A percentile compares a stretch with the other conserved stretches of the same genome.
Evolutionary conservation across 2,329 filamentous ascomycete species (phyloP).

Genomic region (Nigrospora oryzae): DNA sequence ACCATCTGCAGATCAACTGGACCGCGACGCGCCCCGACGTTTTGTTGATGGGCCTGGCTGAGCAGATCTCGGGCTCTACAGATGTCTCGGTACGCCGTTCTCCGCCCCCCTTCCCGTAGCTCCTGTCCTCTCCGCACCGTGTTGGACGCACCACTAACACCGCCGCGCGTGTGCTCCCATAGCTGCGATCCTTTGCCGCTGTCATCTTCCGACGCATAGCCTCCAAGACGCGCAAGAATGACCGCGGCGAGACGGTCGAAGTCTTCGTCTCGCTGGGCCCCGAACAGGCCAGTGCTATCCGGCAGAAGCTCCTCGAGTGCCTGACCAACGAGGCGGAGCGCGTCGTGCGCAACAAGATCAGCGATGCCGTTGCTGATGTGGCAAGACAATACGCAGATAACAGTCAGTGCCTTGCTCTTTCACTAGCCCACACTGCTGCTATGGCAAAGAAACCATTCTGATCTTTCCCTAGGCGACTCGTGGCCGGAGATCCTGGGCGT

Average conservation of each 20-base stretch:
- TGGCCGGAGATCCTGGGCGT: conserved; percentile 86
- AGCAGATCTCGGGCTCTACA: conserved; percentile 76
- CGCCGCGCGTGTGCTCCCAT: conserved; percentile 4
- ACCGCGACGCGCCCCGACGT: conserved; percentile 72
- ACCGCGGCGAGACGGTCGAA: conserved; percentile 65
- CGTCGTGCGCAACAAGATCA: conserved; percentile 85
- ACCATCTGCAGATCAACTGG: conserved; percentile 88
- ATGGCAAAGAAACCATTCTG: conserved; percentile 5
- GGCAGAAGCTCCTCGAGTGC: conserved; percentile 73
- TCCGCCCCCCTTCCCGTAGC: background rate
- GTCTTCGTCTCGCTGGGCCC: conserved; percentile 73
- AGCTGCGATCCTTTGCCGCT: conserved; percentile 86
- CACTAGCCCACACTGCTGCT: background rate
- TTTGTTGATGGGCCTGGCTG: conserved; percentile 85
- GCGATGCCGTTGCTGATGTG: conserved; percentile 93
- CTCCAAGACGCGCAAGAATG: conserved; percentile 75
- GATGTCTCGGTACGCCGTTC: conserved; percentile 56
- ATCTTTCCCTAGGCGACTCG: conserved; percentile 53
- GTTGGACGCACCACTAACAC: background rate
- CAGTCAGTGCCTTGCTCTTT: conserved; percentile 43
- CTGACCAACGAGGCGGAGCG: conserved; percentile 65
- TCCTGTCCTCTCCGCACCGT: background rate
- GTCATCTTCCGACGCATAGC: conserved; percentile 93
- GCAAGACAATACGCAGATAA: conserved; percentile 92
- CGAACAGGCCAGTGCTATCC: conserved; percentile 69